Evolutionary conservation across 345 rosid genomes (phyloP).

Genomic region (Eucalyptus pauciflora): DNA sequence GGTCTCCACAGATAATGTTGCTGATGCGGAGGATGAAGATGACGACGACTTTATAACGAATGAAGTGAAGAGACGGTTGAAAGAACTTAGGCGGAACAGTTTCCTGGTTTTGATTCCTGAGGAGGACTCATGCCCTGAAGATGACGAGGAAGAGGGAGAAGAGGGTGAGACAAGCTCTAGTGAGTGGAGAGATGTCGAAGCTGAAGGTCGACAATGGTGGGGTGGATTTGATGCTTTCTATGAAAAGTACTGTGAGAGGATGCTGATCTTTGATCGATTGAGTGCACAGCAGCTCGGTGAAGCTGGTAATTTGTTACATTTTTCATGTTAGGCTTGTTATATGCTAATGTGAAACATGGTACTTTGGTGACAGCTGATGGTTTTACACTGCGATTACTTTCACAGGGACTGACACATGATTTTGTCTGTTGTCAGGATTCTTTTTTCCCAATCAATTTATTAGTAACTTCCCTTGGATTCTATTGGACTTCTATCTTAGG

Average conservation of each 20-base stretch:
- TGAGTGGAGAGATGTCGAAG: constrained; percentile 91
- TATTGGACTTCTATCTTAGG: background rate
- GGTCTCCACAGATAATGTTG: constrained; percentile 18
- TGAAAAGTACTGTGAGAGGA: constrained; percentile 77
- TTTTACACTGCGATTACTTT: background rate
- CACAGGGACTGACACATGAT: background rate
- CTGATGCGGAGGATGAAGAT: constrained; percentile 70
- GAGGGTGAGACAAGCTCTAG: constrained; percentile 49
- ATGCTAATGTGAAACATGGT: background rate
- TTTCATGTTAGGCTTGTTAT: background rate
- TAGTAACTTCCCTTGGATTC: background rate
- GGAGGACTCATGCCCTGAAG: constrained; percentile 62
- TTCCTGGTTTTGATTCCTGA: constrained; percentile 95
- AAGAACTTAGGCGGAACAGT: constrained; percentile 83
- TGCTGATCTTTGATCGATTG: constrained; percentile 76
- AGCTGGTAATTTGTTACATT: constrained; percentile 21
- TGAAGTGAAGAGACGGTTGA: constrained; percentile 88
- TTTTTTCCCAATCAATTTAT: background rate
- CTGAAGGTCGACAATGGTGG: constrained; percentile 93
- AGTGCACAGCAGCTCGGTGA: constrained; percentile 55
- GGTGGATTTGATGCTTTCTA: constrained; percentile 87
- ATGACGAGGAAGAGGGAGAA: constrained; percentile 53
- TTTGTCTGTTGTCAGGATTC: background rate
- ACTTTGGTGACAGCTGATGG: background rate
- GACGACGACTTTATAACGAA: constrained; percentile 93